These are phyloP conservation scores for Teratosphaeria epicoccoides DNA, from an alignment of 2,329 filamentous ascomycete genomes.

Conservation along the genomic window DNA sequence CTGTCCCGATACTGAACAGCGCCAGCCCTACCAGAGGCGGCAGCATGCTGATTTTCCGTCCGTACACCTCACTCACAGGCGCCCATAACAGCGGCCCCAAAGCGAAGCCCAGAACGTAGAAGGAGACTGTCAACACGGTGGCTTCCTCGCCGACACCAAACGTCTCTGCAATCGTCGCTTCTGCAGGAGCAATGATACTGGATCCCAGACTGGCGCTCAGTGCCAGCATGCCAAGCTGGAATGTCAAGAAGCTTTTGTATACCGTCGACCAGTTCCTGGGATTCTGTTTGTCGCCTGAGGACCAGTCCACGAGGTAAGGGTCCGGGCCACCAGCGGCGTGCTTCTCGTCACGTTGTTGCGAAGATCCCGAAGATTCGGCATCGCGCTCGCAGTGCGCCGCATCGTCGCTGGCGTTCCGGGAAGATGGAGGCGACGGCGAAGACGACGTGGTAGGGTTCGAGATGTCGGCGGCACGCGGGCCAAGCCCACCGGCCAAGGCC, in stretches of 20 bases:
- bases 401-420: too few relatives aligned
- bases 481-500: neutral
- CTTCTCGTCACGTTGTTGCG: too few relatives aligned
- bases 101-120: conserved; percentile 38
- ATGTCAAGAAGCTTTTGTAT: conserved; percentile 40
- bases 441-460: neutral
- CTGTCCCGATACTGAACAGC: conserved; percentile 39
- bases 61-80: conserved; percentile 28
- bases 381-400: too few relatives aligned
- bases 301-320: conserved; percentile 21
- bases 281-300: conserved; percentile 31
- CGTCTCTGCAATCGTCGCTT: conserved; percentile 33
- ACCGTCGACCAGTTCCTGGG: conserved; percentile 37
- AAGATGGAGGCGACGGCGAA: too few relatives aligned
- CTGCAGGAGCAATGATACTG: conserved; percentile 41
- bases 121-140: conserved; percentile 35
- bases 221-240: conserved; percentile 41
- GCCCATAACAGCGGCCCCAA: conserved; percentile 32
- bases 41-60: conserved; percentile 35
- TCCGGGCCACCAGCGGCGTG: neutral
- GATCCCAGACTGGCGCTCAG: conserved; percentile 41
- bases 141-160: conserved; percentile 34
- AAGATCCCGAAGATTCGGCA: too few relatives aligned
- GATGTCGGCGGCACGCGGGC: neutral
- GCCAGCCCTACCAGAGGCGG: conserved; percentile 33